Conservation (phyloP, 2,329 filamentous ascomycete genomes). For the Fusarium udum region DNA sequence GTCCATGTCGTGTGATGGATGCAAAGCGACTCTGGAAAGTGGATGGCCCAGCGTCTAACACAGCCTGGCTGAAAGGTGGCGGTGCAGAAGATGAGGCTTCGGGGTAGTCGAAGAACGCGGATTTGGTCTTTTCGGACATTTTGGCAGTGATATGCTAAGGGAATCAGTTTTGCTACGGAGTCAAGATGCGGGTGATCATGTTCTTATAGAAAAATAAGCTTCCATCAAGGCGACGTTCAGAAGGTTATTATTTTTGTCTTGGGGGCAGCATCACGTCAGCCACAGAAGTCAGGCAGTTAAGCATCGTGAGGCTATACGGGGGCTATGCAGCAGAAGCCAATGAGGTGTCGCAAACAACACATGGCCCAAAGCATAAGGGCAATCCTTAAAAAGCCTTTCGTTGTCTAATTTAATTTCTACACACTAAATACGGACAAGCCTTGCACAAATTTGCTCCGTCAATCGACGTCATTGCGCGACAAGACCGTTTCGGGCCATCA, state of each 20-base stretch:
- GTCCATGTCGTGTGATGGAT: not conserved
- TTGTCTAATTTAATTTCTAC: not conserved
- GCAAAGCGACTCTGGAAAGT: not conserved
- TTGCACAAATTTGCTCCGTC: not conserved
- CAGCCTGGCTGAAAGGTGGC: not conserved
- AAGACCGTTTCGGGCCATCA: not conserved
- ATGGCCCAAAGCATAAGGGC: too few species aligned
- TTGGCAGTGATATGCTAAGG: not conserved
- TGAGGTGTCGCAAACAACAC: not conserved
- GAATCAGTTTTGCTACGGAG: fast-evolving
- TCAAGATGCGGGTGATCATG: fast-evolving
- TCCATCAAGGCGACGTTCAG: not conserved
- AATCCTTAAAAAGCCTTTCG: not conserved
- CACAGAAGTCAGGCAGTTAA: not conserved
- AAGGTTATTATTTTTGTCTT: not conserved
- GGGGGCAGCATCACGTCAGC: constrained; percentile 3
- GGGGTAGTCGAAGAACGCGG: not conserved
- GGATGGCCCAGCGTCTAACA: not conserved
- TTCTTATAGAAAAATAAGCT: fast-evolving
- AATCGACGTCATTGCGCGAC: not conserved
- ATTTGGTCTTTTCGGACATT: not conserved
- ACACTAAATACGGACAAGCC: not conserved
- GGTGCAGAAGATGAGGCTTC: not conserved
- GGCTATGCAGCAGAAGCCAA: not conserved
- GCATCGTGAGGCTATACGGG: constrained; percentile 2